phyloP scores from a whole-genome alignment of 2,329 filamentous ascomycete genomes.

The Cladorrhinum sp. region DNA sequence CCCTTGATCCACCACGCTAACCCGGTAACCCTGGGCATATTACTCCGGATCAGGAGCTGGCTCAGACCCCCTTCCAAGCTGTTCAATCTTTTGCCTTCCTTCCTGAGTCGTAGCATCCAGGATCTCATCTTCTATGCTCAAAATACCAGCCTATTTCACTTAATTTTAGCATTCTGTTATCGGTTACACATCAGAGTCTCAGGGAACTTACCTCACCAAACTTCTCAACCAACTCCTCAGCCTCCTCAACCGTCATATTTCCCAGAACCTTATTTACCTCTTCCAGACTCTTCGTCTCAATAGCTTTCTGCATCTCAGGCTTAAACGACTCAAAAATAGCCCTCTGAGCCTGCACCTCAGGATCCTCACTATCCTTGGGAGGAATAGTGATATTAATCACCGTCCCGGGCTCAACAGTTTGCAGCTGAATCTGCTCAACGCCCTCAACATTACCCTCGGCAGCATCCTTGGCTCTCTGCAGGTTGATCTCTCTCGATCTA shows the following conservation, averaged over 20 bases:
- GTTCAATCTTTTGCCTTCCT: slow-evolving; percentile 72
- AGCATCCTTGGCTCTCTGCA: slow-evolving; percentile 49
- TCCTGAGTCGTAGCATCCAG: slow-evolving; percentile 93
- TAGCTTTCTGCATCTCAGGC: slow-evolving; percentile 73
- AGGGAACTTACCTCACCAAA: slow-evolving; percentile 57
- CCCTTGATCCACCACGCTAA: neutral
- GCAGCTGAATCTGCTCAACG: slow-evolving; percentile 95
- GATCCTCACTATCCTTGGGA: slow-evolving; percentile 62
- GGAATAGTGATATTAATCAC: slow-evolving; percentile 87
- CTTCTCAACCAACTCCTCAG: slow-evolving; percentile 75
- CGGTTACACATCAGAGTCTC: slow-evolving; percentile 2
- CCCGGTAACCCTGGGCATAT: neutral
- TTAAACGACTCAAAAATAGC: slow-evolving; percentile 81
- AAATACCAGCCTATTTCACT: slow-evolving; percentile 68
- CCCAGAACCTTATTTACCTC: slow-evolving; percentile 83
- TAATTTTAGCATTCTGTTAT: slow-evolving; percentile 28
- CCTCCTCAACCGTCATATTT: slow-evolving; percentile 79
- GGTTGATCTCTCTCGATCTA: slow-evolving; percentile 68
- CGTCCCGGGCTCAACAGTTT: slow-evolving; percentile 90
- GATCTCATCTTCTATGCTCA: slow-evolving; percentile 88
- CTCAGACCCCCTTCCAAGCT: slow-evolving; percentile 45
- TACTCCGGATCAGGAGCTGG: slow-evolving; percentile 26
- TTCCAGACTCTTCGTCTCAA: slow-evolving; percentile 87
- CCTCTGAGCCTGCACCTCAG: slow-evolving; percentile 61
- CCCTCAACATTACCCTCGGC: slow-evolving; percentile 52